Percentiles rank a stretch among this genome's conserved stretches.
Conservation (phyloP, 2,329 filamentous ascomycete genomes). For the Blastomyces percursus region DNA sequence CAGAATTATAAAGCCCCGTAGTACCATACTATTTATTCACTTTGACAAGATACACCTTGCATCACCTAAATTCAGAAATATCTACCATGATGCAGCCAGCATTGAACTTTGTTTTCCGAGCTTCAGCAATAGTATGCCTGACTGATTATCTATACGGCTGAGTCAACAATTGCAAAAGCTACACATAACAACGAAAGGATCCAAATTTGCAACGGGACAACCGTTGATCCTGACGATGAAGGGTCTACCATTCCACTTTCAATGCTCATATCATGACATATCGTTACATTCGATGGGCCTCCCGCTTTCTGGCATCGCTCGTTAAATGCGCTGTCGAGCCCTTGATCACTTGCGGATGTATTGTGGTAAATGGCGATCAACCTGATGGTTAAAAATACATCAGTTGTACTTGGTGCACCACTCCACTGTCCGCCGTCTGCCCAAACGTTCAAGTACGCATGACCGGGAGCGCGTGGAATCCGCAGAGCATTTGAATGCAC, state of each 20-base stretch:
- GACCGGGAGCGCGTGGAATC: slow-evolving; percentile 16
- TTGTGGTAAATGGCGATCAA: slow-evolving; percentile 21
- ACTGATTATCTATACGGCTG: not conserved
- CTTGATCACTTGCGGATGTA: slow-evolving; percentile 15
- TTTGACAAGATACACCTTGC: not conserved
- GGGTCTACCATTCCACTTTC: slow-evolving; percentile 12
- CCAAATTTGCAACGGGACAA: slow-evolving; percentile 11
- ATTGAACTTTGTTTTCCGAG: not conserved
- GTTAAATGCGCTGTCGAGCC: slow-evolving; percentile 12
- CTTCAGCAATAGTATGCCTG: too few relatives aligned
- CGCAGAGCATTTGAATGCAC: slow-evolving; percentile 15
- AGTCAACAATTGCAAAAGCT: slow-evolving; percentile 7
- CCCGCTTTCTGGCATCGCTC: slow-evolving; percentile 16
- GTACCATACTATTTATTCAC: not conserved
- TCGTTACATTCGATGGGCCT: slow-evolving; percentile 16
- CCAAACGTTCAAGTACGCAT: slow-evolving; percentile 22
- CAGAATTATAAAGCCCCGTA: not conserved
- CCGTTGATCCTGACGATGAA: slow-evolving; percentile 9
- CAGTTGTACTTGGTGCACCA: slow-evolving; percentile 19
- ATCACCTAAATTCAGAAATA: not conserved
- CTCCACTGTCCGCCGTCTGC: slow-evolving; percentile 22
- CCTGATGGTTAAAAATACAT: slow-evolving; percentile 18
- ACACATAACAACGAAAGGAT: slow-evolving; percentile 11
- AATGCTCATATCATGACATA: slow-evolving; percentile 14
- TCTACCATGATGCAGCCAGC: not conserved